Conservation (phyloP, 2,329 filamentous ascomycete genomes). For the Claviceps lovelessii region DNA sequence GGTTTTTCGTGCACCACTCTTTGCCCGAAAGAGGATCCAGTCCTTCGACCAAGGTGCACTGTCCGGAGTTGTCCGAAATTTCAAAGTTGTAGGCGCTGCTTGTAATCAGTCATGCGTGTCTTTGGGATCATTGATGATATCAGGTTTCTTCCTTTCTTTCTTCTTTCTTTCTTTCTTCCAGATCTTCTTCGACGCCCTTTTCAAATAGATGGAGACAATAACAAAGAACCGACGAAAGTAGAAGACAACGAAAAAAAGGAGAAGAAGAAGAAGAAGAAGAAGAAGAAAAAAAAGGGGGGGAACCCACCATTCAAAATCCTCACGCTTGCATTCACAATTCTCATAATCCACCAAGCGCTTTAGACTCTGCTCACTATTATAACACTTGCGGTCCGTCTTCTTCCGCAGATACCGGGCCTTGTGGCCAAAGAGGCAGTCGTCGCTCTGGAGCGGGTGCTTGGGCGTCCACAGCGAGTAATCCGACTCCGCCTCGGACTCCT, state of each 20-base stretch:
- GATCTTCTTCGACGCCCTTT: background rate
- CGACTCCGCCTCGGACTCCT: slow-evolving; percentile 31
- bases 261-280: too few species aligned
- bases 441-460: slow-evolving; percentile 60
- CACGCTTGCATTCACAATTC: slow-evolving; percentile 71
- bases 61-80: slow-evolving; percentile 54
- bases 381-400: slow-evolving; percentile 64
- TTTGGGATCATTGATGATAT: background rate
- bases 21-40: slow-evolving; percentile 42
- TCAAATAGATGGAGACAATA: too few species aligned
- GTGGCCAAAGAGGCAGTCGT: slow-evolving; percentile 87
- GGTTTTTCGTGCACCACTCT: slow-evolving; percentile 43
- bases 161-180: background rate
- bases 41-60: slow-evolving; percentile 64
- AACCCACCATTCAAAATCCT: slow-evolving; percentile 78
- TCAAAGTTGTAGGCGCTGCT: slow-evolving; percentile 85
- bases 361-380: slow-evolving; percentile 58
- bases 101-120: background rate
- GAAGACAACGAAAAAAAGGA: too few species aligned
- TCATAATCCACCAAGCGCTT: slow-evolving; percentile 55
- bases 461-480: slow-evolving; percentile 87
- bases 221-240: too few species aligned
- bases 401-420: slow-evolving; percentile 82
- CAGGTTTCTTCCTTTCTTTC: too few species aligned
- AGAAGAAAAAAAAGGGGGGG: too few species aligned